A percentile compares a stretch with the other conserved stretches of the same genome.
Conservation (phyloP, 441 rosid species). For the Populus trichocarpa region DNA sequence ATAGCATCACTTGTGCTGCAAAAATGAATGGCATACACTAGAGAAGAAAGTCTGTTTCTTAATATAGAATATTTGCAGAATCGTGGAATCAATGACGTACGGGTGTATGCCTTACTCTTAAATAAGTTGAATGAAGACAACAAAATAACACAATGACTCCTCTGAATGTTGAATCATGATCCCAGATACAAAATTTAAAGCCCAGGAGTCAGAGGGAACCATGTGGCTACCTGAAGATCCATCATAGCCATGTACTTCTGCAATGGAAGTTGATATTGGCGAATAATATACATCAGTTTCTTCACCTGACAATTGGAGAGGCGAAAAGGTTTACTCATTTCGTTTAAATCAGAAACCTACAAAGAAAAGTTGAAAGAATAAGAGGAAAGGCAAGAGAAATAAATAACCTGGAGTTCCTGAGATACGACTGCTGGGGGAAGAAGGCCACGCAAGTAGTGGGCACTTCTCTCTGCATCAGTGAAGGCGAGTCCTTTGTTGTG, state of each 20-base stretch:
- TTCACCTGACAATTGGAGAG: constrained; percentile 49
- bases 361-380: neutral
- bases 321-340: neutral
- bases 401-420: constrained; percentile 74
- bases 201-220: neutral
- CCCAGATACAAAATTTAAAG: neutral
- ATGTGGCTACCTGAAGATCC: constrained; percentile 69
- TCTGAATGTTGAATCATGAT: neutral
- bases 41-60: neutral
- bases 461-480: constrained; percentile 72
- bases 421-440: constrained; percentile 67
- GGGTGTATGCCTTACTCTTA: too few species aligned
- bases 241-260: constrained; percentile 86
- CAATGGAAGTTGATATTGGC: constrained; percentile 70
- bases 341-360: neutral
- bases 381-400: neutral
- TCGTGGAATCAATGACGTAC: too few species aligned
- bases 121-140: neutral
- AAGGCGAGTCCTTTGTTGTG: constrained; percentile 95
- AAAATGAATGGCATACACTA: neutral
- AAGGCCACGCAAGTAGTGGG: constrained; percentile 87
- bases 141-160: neutral
- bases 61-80: neutral
- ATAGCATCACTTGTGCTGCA: neutral
- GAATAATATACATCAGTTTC: constrained; percentile 61